Conservation (phyloP, 768 basidiomycete species). For the Chalciporus pseudorubinellus region DNA sequence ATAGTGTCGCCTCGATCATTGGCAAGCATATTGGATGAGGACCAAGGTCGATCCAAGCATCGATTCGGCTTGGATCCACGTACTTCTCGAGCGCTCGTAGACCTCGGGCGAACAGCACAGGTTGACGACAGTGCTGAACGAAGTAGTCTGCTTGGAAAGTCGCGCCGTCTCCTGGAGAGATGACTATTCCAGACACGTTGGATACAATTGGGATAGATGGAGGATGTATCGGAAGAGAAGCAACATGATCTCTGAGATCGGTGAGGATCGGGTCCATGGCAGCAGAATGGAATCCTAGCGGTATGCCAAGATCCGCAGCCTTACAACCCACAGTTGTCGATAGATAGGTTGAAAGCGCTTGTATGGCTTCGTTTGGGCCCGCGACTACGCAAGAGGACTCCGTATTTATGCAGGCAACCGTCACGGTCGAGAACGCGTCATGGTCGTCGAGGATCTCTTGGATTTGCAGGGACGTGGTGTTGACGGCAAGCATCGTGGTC, state of each 20-base stretch:
- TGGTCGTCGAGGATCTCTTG: constrained; percentile 35
- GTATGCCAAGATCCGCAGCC: constrained; percentile 46
- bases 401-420: constrained; percentile 64
- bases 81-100: constrained; percentile 40
- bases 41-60: constrained; percentile 65
- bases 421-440: constrained; percentile 36
- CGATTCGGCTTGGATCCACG: constrained; percentile 28
- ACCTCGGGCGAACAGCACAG: constrained; percentile 53
- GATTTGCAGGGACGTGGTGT: constrained; percentile 36
- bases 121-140: constrained; percentile 54
- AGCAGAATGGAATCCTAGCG: constrained; percentile 65
- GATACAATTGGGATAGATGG: constrained; percentile 64
- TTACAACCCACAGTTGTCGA: constrained; percentile 37
- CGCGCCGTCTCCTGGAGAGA: constrained; percentile 48
- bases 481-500: constrained; percentile 65
- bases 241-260: constrained; percentile 44
- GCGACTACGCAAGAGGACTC: constrained; percentile 56
- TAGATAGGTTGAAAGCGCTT: constrained; percentile 40
- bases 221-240: constrained; percentile 36
- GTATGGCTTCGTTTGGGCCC: constrained; percentile 48
- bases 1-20: constrained; percentile 43
- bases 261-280: constrained; percentile 58
- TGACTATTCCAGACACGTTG: constrained; percentile 52
- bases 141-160: constrained; percentile 55
- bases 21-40: constrained; percentile 59